Evolutionary conservation across 164 flowering plant species (phyloP), one percentile per base, ranked within the genome.

Genomic region (Stephania cephalantha): DNA sequence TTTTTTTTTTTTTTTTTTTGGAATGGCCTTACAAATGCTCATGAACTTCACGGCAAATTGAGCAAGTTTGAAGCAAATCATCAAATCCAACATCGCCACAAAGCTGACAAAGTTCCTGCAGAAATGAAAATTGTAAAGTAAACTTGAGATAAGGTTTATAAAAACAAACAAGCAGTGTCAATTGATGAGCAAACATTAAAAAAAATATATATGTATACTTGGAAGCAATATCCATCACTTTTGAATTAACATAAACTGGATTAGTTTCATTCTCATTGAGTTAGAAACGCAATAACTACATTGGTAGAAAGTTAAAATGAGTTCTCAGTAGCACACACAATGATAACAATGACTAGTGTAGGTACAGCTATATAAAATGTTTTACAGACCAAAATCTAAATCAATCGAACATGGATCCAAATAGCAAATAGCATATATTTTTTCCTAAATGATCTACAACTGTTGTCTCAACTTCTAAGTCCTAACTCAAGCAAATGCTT

Each of bases 11-110:
- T 31, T 31, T 31, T 31, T 22, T 3, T 46, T 71, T 22, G 30
- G 73, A 53, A 25, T 46, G 20, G 35, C 5, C 74, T 31, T 73
- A 73, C 74, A 58, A 3, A 42, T 73, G 74, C 20, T 73, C 68
- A 18, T 22, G 50, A 61, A 68, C 42, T 22, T 3, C 11, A 42
- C n/a, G 66, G 17, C 74, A 73, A 7, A 0, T 13, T 3, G 15
- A 61, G 45, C 74, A 73, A 58, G 52, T 42, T 73, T 25, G 6
- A 18, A 73, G 67, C 20, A 35, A 29, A 5, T 61, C 15, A 9
- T 22, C 52, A 58, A 8, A 58, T 61, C 68, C 74, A 42, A 58
- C 25, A 61, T 73, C 68, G 58, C 74, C 74, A 42, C 74, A 73
- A 6, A 73, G 44, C 5, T 73, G 5, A 61, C 74, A 73, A 1